Evolutionary conservation across 2,329 filamentous ascomycete species (phyloP).

Genomic region (Colletotrichum sp.): DNA sequence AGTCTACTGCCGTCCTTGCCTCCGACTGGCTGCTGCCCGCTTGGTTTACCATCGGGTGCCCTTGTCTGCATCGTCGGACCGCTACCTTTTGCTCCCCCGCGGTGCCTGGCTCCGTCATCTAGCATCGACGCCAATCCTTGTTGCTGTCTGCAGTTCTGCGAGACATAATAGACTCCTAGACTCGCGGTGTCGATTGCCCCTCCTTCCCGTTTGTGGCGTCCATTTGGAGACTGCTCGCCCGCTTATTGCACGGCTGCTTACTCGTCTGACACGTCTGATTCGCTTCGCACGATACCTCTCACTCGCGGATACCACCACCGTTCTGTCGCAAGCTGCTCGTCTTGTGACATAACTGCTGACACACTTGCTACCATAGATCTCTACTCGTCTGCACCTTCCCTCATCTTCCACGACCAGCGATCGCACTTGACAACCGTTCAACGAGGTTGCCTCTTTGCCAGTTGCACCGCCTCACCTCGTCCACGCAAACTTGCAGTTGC

Average conservation of each 20-base stretch:
- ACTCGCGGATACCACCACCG: neutral
- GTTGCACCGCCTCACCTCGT: neutral
- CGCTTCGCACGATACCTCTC: constrained; percentile 2
- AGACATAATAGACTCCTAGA: neutral
- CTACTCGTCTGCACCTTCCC: neutral
- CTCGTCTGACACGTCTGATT: neutral
- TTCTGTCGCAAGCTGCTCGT: neutral
- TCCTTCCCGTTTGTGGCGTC: neutral
- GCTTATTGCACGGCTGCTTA: neutral
- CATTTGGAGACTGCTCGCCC: neutral
- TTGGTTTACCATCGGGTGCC: neutral
- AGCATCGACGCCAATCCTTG: neutral
- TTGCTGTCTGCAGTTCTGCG: neutral
- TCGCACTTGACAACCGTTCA: neutral
- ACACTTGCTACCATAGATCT: neutral
- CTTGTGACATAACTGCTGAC: constrained; percentile 10
- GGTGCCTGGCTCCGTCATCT: constrained; percentile 15
- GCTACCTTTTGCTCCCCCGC: neutral
- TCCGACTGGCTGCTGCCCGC: constrained; percentile 2
- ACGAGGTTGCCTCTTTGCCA: neutral
- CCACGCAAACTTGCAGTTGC: neutral
- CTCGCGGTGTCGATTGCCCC: neutral
- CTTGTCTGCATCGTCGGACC: neutral
- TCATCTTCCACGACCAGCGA: neutral
- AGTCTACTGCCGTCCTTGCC: neutral